phyloP scores from a whole-genome alignment of 2,329 filamentous ascomycete genomes.

The Fusarium continuum region DNA sequence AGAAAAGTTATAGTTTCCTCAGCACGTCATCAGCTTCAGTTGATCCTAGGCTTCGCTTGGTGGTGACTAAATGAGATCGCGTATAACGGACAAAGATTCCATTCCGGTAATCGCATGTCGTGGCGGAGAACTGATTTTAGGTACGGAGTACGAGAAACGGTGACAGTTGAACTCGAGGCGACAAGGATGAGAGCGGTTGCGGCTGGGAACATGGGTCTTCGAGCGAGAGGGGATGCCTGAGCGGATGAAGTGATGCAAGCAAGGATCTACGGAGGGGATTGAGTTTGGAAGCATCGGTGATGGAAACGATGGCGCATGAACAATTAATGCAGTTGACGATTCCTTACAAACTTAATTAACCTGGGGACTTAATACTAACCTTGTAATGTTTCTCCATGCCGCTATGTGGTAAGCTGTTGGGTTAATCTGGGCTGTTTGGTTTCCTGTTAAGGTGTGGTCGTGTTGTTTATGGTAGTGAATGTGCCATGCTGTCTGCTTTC shows the following conservation, averaged over 20 bases:
- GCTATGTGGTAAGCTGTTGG: not conserved
- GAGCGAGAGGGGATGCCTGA: conserved; percentile 3
- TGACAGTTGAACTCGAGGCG: conserved; percentile 5
- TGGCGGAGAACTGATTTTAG: conserved; percentile 1
- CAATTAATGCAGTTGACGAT: conserved; percentile 11
- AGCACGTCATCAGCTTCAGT: conserved; percentile 2
- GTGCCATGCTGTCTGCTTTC: not conserved
- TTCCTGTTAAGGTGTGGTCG: not conserved
- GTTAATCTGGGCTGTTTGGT: conserved; percentile 7
- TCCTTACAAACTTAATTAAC: not conserved
- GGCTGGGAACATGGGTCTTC: conserved; percentile 21
- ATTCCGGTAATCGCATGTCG: conserved; percentile 29
- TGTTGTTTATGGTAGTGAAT: not conserved
- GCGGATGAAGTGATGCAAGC: conserved; percentile 35
- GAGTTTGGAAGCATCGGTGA: not conserved
- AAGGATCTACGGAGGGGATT: conserved; percentile 13
- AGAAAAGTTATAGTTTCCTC: not conserved
- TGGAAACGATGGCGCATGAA: conserved; percentile 13
- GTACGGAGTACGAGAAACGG: conserved; percentile 9
- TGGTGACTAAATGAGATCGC: not conserved
- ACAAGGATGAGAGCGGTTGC: not conserved
- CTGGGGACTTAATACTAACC: not conserved
- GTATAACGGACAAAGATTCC: conserved; percentile 2
- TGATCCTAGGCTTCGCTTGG: no score
- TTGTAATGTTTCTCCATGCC: not conserved